Percentiles rank a stretch among this genome's conserved stretches.
Conservation (phyloP, 352 stramenopile genomes). For the Phytopythium litorale region DNA sequence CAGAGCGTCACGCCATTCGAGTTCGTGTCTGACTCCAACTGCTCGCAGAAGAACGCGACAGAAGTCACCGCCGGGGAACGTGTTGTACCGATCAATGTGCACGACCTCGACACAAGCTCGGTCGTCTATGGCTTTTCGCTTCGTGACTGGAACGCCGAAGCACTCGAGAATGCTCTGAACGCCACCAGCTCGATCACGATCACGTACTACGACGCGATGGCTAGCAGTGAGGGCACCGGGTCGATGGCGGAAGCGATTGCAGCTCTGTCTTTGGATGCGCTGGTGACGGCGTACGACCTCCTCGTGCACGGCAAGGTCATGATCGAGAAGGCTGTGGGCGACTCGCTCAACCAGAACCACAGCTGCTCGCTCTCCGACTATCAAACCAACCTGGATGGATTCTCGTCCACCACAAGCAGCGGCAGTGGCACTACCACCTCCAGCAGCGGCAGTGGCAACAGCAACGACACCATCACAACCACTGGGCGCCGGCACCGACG, state of each 20-base stretch:
- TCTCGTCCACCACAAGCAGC: no score
- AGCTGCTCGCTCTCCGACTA: conserved; percentile 29
- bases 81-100: conserved; percentile 26
- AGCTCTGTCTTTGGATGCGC: conserved; percentile 6
- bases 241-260: not conserved
- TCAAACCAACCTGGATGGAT: no score
- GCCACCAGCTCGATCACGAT: conserved; percentile 10
- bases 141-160: conserved; percentile 47
- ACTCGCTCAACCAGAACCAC: conserved; percentile 27
- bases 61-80: conserved; percentile 16
- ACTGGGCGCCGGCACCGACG: not conserved
- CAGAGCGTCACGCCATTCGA: conserved; percentile 24
- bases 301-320: conserved; percentile 38
- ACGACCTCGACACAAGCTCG: conserved; percentile 35
- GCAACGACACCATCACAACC: conserved; percentile 8
- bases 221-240: not conserved
- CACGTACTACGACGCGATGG: conserved; percentile 4
- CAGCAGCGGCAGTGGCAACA: no score
- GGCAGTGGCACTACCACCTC: no score
- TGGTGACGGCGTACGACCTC: conserved; percentile 23
- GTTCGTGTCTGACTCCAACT: conserved; percentile 27
- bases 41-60: conserved; percentile 21
- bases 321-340: conserved; percentile 31
- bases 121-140: conserved; percentile 43
- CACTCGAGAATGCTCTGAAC: conserved; percentile 10